Evolutionary conservation across 768 basidiomycete genomes (phyloP).

Genomic region (Kwoniella europaea): DNA sequence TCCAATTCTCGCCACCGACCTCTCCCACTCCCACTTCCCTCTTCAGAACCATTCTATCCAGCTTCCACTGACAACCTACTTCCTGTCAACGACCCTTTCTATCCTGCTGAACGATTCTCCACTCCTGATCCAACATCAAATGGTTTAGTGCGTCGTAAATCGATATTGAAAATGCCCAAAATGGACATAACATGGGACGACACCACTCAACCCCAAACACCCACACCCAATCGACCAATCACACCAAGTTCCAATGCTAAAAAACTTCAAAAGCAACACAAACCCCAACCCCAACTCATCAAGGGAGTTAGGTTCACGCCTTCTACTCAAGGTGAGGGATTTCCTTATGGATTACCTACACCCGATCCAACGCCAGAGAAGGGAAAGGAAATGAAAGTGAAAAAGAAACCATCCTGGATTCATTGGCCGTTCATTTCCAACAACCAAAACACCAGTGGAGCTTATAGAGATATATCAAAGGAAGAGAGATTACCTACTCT

Average conservation of each 20-base stretch:
- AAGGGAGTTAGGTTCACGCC: slow-evolving; percentile 28
- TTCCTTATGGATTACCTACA: slow-evolving; percentile 2
- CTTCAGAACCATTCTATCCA: slow-evolving; percentile 1
- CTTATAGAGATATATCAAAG: slow-evolving; percentile 2
- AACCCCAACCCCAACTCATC: not conserved
- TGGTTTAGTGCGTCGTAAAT: slow-evolving; percentile 3
- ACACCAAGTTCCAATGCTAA: not conserved
- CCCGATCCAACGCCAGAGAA: slow-evolving; percentile 14
- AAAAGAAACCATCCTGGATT: slow-evolving; percentile 19
- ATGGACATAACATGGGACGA: slow-evolving; percentile 37
- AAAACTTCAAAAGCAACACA: slow-evolving; percentile 23
- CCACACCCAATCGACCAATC: not conserved
- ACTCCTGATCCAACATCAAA: slow-evolving; percentile 2
- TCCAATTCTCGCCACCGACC: not conserved
- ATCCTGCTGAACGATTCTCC: not conserved
- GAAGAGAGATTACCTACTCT: not conserved
- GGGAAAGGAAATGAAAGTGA: not conserved
- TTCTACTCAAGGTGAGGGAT: slow-evolving; percentile 17
- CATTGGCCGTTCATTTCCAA: slow-evolving; percentile 9
- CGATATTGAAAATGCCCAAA: slow-evolving; percentile 16
- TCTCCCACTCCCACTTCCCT: not conserved
- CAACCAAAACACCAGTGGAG: not conserved
- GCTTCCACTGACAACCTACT: not conserved
- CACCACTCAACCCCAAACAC: no score
- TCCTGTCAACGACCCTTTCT: not conserved